These are phyloP conservation scores for Cymbopogon citratus DNA, from an alignment of 176 grass and related monocot species.

Conservation along the genomic window DNA sequence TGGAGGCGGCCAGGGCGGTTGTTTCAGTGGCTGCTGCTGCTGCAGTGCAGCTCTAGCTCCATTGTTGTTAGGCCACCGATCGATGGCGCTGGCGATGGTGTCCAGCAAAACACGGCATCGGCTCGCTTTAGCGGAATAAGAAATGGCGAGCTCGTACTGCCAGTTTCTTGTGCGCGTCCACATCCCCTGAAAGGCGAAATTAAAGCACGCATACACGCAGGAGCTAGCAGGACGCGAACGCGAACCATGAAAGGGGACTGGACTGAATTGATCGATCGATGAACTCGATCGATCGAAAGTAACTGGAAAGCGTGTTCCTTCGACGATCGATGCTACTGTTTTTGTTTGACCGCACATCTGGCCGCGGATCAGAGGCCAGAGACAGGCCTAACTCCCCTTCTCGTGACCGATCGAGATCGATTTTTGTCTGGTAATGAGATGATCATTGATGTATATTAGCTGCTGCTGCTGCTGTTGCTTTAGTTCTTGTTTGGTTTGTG, in stretches of 20 bases:
- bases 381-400: constrained; percentile 30
- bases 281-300: neutral
- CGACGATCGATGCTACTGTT: constrained; percentile 23
- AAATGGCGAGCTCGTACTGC: neutral
- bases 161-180: constrained; percentile 24
- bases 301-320: neutral
- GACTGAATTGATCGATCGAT: neutral
- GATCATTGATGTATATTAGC: neutral
- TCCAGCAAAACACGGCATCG: constrained; percentile 53
- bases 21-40: constrained; percentile 1
- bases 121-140: constrained; percentile 22
- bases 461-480: neutral
- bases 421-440: neutral
- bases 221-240: neutral
- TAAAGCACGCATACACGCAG: constrained; percentile 13
- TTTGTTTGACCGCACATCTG: constrained; percentile 40
- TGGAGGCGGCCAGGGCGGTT: neutral
- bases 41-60: neutral
- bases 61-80: constrained; percentile 24
- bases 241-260: neutral
- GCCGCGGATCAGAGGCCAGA: neutral
- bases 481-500: constrained; percentile 21
- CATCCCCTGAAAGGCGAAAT: constrained; percentile 3
- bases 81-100: neutral
- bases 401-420: neutral